Evolutionary conservation across 2,329 filamentous ascomycete genomes (phyloP), one percentile per base, ranked within the genome.

Genomic region (Plectosphaerella sp.): DNA sequence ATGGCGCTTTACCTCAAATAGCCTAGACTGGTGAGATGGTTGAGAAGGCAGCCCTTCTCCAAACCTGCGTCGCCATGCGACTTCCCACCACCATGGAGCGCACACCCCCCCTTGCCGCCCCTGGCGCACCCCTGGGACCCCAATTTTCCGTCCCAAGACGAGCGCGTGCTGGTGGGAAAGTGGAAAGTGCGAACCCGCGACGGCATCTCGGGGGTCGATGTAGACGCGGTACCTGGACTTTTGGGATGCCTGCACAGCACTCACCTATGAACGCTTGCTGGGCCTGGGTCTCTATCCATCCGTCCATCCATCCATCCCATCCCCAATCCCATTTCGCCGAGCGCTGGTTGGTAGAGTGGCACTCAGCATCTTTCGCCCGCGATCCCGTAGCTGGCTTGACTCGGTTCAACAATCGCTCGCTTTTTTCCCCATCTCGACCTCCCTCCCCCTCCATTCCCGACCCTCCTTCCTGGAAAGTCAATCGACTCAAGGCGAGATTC

Each of bases 1-100:
- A 48, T 48, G 47, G 16, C 35, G 47, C 52, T 49, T 65, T 61
- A 22, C 67, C 59, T 1, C 15, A 56, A 60, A 52, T 37, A 62
- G 68, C 7, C 54, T 71, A 70, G 70, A 52, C 47, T 46, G 9
- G 18, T 37, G 64, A 71, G 72, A 73, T 75, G 70, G 72, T 75
- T 75, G 72, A 75, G 72, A 59, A 69, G 62, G 58, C 61, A 54
- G 58, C 10, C 41, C 41, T 33, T 33, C 28, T 33, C 41, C 16
- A 20, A 43, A 18, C 18, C 41, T 33, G 28, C 35, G 35, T 35
- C 18, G 25, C 24, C 48, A 33, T 43, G 48, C 48, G 47, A 49
- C 49, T 56, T 56, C 54, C 47, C 55, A 57, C 54, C 52, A 45
- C 52, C 52, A 57, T 52, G 49, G 28, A 12, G 28, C 28, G 11